Evolutionary conservation across 164 flowering plant genomes (phyloP), one percentile per base, ranked within the genome.

Genomic region (Chimonanthus praecox): DNA sequence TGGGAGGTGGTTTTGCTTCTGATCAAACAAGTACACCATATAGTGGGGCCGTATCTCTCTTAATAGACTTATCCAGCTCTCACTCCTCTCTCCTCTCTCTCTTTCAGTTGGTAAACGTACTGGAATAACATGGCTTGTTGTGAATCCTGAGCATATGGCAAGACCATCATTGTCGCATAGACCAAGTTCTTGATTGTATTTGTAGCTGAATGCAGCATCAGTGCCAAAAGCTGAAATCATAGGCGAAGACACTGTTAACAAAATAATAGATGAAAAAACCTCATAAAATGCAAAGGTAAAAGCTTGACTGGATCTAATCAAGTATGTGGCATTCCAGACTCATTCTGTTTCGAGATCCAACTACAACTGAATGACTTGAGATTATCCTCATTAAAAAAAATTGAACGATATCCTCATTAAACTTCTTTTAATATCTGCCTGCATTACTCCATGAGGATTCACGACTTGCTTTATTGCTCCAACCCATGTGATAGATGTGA

Each of bases 151-250:
- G 71, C 86, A 85, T 74, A 93, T 68, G 71, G 89, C 99, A 79
- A 95, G 89, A 64, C 99, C 98, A 85, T 90, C 94, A 72, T 79
- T 85, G 70, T 82, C 79, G 78, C 99, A 95, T 70, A 88, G 60
- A 48, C 98, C 99, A 77, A 81, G 88, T 68, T 75, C 84, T 71
- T 95, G 92, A 80, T 95, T 95, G 80, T 89, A 89, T 76, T 84
- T 89, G 78, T 95, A 95, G 84, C 99, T 93, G 85, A 95, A 95
- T 80, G 92, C 97, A 80, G 97, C 91, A 85, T 93, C 99, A 75
- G 90, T 89, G 64, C 99, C 99, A 87, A 88, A 95, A 73, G 99
- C 99, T 95, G 90, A 47, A 48, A 84, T 63, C 49, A 50, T 61
- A 9, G 50, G 70, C 68, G 1, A 20, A 64, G 48, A 71, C n/a